Evolutionary conservation across 1,284 basidiomycete species (phyloP).

Genomic region (Thelephora terrestris): DNA sequence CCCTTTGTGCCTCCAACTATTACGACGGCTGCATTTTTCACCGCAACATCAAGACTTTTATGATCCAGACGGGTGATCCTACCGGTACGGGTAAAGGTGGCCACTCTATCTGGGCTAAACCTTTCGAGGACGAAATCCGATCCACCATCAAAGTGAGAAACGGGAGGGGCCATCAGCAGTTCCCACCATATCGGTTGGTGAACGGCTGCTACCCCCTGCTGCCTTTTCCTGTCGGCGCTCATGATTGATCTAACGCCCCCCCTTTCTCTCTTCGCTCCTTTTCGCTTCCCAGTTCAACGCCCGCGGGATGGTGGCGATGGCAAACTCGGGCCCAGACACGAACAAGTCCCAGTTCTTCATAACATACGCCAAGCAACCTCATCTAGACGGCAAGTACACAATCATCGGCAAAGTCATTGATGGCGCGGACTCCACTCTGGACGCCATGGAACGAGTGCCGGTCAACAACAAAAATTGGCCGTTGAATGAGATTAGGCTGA

Average conservation of each 20-base stretch:
- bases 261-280: conserved; percentile 3
- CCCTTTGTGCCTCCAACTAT: conserved; percentile 82
- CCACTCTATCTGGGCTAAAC: conserved; percentile 79
- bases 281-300: conserved; percentile 67
- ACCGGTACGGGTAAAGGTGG: conserved; percentile 74
- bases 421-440: conserved; percentile 81
- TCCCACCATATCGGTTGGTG: neutral
- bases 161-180: neutral
- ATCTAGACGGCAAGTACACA: conserved; percentile 90
- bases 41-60: conserved; percentile 92
- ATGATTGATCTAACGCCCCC: neutral
- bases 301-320: conserved; percentile 94
- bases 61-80: conserved; percentile 89
- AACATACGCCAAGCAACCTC: conserved; percentile 84
- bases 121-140: conserved; percentile 84
- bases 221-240: neutral
- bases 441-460: conserved; percentile 82
- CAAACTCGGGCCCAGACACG: conserved; percentile 86
- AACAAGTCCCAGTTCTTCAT: conserved; percentile 97
- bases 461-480: conserved; percentile 90
- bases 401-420: conserved; percentile 96
- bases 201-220: neutral
- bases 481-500: conserved; percentile 73
- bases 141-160: conserved; percentile 77
- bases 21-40: conserved; percentile 89